Evolutionary conservation across 108 stramenopile genomes (phyloP), one percentile per base, ranked within the genome.

Genomic region (Nannochloropsis gaditana): DNA sequence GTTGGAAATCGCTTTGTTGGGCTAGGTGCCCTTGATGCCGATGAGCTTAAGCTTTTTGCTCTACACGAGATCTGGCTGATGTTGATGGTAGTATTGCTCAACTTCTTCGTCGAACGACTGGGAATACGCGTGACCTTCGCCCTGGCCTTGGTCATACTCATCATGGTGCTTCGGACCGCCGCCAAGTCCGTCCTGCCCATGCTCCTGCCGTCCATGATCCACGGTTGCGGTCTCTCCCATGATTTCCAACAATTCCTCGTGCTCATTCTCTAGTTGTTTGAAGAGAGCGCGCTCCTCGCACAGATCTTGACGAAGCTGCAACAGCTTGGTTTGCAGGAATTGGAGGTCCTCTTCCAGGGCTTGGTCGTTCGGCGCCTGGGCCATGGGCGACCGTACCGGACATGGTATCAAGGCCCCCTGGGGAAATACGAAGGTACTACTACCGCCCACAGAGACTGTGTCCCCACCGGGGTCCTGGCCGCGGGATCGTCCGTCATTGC

Each of bases 251-350:
- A 73, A 73, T 4, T 8, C 59, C 59, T 73, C 59, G n/a, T 73
- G 59, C 59, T 73, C 59, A 73, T n/a, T 8, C 59, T 73, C 59
- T 73, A 73, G n/a, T 6, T 73, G 59, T n/a, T 73, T 73, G n/a
- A 73, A 73, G 6, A 73, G 15, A 15, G 59, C 59, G 59, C 59
- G 59, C 59, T 73, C 59, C 59, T 73, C 59, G 6, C 59, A 15
- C 59, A 73, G n/a, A 6, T 73, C 59, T 73, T 73, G 59, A n/a
- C 59, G 59, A n/a, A 73, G 59, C 59, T 73, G 59, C n/a, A 73
- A n/a, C 59, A 73, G n/a, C 59, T 73, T 73, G 19, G 59, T 2
- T n/a, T 73, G 59, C 59, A 73, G 2, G n/a, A 73, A 73, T 6
- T n/a, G 59, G n/a, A 73, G 59, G 59, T 73, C 59, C 59, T 73